Evolutionary conservation across 1,139 yeast genomes (phyloP), one percentile per base, ranked within the genome.

Genomic region (Eremothecium gossypii): DNA sequence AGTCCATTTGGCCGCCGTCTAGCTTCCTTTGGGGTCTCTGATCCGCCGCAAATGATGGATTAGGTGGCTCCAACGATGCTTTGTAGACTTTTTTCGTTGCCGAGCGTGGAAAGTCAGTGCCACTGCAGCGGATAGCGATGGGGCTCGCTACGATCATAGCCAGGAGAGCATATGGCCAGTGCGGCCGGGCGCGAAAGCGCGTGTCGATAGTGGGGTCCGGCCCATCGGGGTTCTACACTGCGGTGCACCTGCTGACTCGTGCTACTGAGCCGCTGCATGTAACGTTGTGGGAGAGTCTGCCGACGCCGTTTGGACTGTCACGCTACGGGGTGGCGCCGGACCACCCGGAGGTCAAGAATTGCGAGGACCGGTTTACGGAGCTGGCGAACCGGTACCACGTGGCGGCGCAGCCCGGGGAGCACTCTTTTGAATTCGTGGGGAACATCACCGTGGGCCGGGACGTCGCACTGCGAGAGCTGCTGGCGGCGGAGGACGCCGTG

Each of bases 271-370:
- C 70, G n/a, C 51, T 78, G 10, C 61, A 72, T 45, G 65, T 79
- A 9, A 83, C 80, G 46, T 66, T 83, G 52, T 87, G 79, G 67
- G 99, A 91, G 55, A 71, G 78, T 45, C 67, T 82, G 30, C 96
- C 97, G 0, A 79, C 89, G 2, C 98, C 98, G 0, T 91, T 74
- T 64, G 99, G 99, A 0, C 68, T 91, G 31, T 79, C 91, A 39
- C 65, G 99, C 35, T 89, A 77, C 58, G 99, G 99, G 1, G 97
- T 91, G n/a, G 97, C 98, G 0, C 99, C 99, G 1, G 99, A 91
- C 64, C 98, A 91, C 61, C 96, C 96, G 0, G 98, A 91, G 57
- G 97, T 91, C 31, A 91, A 91, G 60, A 79, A 79, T 48, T 83
- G 93, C 55, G 87, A 86, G 60, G 93, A 83, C 20, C 80, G 87